Evolutionary conservation across 176 grass and related monocot genomes (phyloP).

Genomic region (Ampelocalamus luodianensis): DNA sequence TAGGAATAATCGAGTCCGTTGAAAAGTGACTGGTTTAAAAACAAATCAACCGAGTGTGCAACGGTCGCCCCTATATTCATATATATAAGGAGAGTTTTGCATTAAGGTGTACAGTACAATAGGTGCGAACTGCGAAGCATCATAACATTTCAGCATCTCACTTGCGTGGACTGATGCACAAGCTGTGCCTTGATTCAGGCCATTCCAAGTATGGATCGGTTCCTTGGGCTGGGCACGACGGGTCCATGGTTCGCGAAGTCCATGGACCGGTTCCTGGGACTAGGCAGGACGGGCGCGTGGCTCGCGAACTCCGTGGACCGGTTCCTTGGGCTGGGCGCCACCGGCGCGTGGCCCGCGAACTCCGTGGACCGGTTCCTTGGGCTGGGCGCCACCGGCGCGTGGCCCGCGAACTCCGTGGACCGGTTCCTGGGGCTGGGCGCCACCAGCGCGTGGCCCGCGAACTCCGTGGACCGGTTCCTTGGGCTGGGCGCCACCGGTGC

Average conservation of each 20-base stretch:
- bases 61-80: too few relatives aligned
- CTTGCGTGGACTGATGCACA: not conserved
- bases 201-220: conserved; percentile 38
- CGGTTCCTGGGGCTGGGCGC: conserved; percentile 18
- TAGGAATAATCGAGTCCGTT: too few relatives aligned
- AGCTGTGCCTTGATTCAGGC: not conserved
- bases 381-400: conserved; percentile 23
- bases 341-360: not conserved
- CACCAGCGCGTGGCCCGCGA: not conserved
- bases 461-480: conserved; percentile 23
- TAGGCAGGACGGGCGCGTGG: conserved; percentile 19
- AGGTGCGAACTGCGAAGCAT: not conserved
- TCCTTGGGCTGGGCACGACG: conserved; percentile 32
- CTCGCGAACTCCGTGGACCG: conserved; percentile 22
- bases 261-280: conserved; percentile 29
- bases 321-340: conserved; percentile 3
- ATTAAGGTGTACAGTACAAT: not conserved
- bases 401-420: conserved; percentile 21
- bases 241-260: conserved; percentile 15
- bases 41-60: too few relatives aligned
- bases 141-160: not conserved
- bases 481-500: conserved; percentile 9
- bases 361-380: conserved; percentile 34
- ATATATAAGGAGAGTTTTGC: not conserved
- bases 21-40: too few relatives aligned